A percentile compares a stretch with the other conserved stretches of the same genome.
These are phyloP conservation scores for Skeletonema grethae DNA, from an alignment of 108 stramenopile species.

Conservation along the genomic window DNA sequence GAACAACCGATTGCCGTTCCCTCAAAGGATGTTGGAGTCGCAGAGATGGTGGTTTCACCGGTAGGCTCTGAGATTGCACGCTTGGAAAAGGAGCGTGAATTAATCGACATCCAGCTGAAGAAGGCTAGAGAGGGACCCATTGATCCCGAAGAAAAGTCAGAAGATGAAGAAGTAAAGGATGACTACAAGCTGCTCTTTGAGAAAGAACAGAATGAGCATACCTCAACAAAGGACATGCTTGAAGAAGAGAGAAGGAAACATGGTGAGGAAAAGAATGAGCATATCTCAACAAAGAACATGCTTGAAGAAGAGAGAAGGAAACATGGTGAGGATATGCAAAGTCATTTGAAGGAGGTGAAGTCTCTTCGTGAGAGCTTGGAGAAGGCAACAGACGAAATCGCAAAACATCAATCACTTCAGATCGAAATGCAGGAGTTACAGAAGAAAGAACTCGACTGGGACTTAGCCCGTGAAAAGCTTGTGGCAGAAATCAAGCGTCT, in stretches of 20 bases:
- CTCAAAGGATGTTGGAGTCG: too few relatives aligned
- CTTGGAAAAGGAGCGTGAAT: too few relatives aligned
- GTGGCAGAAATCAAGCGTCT: slow-evolving; percentile 23
- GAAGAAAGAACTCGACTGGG: slow-evolving; percentile 24
- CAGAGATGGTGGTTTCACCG: too few relatives aligned
- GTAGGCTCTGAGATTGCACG: too few relatives aligned
- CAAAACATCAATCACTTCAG: slow-evolving; percentile 10
- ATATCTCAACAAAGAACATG: not conserved
- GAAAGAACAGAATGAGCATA: not conserved
- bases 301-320: slow-evolving; percentile 9
- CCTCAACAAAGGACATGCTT: too few relatives aligned
- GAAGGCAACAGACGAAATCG: slow-evolving; percentile 35
- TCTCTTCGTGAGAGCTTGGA: slow-evolving; percentile 35
- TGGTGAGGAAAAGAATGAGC: not conserved
- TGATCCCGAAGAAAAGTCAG: not conserved
- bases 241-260: too few relatives aligned
- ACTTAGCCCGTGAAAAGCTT: slow-evolving; percentile 13
- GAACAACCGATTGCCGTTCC: not conserved
- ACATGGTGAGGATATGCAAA: slow-evolving; percentile 32
- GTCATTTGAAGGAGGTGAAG: slow-evolving; percentile 39
- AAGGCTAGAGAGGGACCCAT: not conserved
- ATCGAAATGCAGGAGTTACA: slow-evolving; percentile 12
- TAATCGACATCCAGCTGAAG: too few relatives aligned
- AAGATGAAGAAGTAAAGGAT: slow-evolving; percentile 4
- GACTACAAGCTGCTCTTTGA: not conserved